Evolutionary conservation across 2,329 filamentous ascomycete species (phyloP).

Genomic region (Helicocarpus griseus): DNA sequence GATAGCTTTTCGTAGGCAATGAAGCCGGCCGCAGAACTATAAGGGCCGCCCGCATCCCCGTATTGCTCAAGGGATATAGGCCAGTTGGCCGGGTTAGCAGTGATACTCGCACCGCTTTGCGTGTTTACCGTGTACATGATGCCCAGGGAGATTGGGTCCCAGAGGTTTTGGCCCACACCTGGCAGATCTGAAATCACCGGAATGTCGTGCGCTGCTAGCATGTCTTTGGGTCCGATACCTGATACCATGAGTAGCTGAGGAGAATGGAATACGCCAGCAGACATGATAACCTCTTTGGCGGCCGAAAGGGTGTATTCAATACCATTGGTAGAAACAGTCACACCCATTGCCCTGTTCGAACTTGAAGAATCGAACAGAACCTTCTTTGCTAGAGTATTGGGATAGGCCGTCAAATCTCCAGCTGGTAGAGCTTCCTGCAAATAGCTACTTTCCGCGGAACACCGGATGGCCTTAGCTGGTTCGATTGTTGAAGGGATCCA

Average conservation of each 20-base stretch:
- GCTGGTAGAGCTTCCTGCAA: conserved; percentile 17
- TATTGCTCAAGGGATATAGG: conserved; percentile 12
- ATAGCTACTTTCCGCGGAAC: conserved; percentile 36
- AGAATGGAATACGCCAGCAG: conserved; percentile 45
- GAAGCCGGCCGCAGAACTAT: conserved; percentile 21
- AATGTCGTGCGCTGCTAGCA: conserved; percentile 18
- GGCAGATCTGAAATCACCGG: conserved; percentile 19
- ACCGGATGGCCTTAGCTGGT: conserved; percentile 38
- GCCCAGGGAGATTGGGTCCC: conserved; percentile 25
- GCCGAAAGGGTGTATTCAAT: conserved; percentile 40
- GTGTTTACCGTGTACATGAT: conserved; percentile 19
- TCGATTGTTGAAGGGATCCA: conserved; percentile 37
- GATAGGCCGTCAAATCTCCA: conserved; percentile 32
- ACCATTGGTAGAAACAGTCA: conserved; percentile 36
- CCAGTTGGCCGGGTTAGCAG: conserved; percentile 17
- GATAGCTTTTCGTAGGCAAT: conserved; percentile 27
- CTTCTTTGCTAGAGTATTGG: conserved; percentile 34
- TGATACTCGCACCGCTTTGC: background rate
- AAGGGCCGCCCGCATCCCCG: conserved; percentile 13
- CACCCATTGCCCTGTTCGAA: conserved; percentile 36
- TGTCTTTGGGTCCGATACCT: conserved; percentile 35
- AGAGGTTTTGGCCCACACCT: conserved; percentile 30
- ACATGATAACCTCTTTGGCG: conserved; percentile 40
- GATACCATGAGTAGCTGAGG: conserved; percentile 47
- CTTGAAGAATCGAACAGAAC: conserved; percentile 45